Conservation (phyloP, 805 yeast species). For the Schwanniomyces yamadae region DNA sequence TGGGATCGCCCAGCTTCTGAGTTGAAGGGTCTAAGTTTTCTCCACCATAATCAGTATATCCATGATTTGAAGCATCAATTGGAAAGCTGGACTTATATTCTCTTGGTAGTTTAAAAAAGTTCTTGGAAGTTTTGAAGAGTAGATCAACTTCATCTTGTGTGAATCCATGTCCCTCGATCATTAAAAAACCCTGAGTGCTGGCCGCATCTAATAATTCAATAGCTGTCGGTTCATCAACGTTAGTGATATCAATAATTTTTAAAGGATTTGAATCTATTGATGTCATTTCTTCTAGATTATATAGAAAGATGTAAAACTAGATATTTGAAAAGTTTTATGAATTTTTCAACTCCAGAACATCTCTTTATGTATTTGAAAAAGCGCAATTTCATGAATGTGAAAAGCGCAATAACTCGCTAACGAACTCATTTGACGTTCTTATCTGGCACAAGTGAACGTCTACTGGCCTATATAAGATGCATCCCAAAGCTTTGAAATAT, state of each 20-base stretch:
- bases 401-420: too few relatives aligned
- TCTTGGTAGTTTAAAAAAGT: constrained; percentile 51
- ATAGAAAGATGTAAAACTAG: too few relatives aligned
- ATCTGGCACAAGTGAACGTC: too few relatives aligned
- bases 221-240: constrained; percentile 43
- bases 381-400: too few relatives aligned
- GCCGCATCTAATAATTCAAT: constrained; percentile 57
- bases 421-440: too few relatives aligned
- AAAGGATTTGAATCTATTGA: constrained; percentile 43
- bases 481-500: too few relatives aligned
- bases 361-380: too few relatives aligned
- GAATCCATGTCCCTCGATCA: constrained; percentile 68
- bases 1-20: constrained; percentile 53
- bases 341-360: too few relatives aligned
- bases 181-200: constrained; percentile 61
- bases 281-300: too few relatives aligned
- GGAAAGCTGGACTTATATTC: constrained; percentile 50
- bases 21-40: constrained; percentile 47
- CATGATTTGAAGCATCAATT: constrained; percentile 57
- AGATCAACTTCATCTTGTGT: constrained; percentile 51
- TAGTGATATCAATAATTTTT: constrained; percentile 58
- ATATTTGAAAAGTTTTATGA: too few relatives aligned
- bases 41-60: constrained; percentile 55
- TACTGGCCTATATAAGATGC: too few relatives aligned
- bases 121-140: constrained; percentile 48